Conservation (phyloP, 73 alveolate genomes). For the Urostyla sp. region DNA sequence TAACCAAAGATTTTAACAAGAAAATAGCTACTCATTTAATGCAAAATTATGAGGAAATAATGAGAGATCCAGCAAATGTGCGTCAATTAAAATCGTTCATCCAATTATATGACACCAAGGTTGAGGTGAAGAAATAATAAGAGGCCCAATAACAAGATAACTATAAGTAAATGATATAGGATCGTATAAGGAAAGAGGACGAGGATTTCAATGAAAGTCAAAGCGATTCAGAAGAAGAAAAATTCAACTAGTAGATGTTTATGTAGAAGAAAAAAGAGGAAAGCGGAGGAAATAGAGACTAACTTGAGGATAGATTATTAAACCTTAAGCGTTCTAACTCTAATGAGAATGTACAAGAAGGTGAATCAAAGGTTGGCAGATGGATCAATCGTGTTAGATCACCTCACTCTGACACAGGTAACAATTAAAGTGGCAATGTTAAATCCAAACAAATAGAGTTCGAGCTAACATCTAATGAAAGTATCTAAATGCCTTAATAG, state of each 20-base stretch:
- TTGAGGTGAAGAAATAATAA: not conserved
- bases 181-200: conserved; percentile 1
- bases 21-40: conserved; percentile 32
- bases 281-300: conserved; percentile 2
- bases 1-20: conserved; percentile 36
- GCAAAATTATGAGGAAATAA: conserved; percentile 12
- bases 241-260: conserved; percentile 45
- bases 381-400: not conserved
- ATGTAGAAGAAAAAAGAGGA: conserved; percentile 9
- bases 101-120: conserved; percentile 15
- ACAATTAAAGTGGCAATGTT: not conserved
- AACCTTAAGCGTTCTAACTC: not conserved
- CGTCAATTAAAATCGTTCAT: conserved; percentile 20
- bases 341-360: conserved; percentile 30
- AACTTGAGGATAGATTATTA: not conserved
- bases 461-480: not conserved
- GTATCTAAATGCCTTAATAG: not conserved
- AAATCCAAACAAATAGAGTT: not conserved
- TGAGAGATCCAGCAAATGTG: conserved; percentile 27
- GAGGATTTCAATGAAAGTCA: not conserved
- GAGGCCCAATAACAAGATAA: not conserved
- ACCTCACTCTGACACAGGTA: not conserved
- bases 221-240: conserved; percentile 28
- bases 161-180: conserved; percentile 1
- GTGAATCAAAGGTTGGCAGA: not conserved